These are phyloP conservation scores for Xylariales sp. DNA, from an alignment of 2,329 filamentous ascomycete genomes.

Conservation along the genomic window DNA sequence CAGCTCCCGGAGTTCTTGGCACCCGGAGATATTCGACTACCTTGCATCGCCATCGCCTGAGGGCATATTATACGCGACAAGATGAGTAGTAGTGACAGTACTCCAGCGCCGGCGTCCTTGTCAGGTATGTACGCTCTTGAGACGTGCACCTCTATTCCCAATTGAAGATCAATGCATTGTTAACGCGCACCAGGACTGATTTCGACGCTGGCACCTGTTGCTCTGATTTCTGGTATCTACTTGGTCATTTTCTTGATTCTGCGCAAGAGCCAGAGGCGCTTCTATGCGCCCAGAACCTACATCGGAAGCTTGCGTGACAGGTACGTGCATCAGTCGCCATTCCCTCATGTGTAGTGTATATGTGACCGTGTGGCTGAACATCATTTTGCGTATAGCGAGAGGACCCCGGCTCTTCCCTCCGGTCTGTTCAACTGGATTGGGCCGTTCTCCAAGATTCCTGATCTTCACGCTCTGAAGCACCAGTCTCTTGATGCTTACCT, in stretches of 20 bases:
- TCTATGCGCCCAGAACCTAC: conserved; percentile 47
- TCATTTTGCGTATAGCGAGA: conserved; percentile 34
- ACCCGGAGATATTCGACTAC: too few species aligned
- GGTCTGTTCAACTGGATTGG: conserved; percentile 65
- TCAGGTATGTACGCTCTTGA: conserved; percentile 13
- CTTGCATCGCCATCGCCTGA: too few species aligned
- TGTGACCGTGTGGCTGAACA: background rate
- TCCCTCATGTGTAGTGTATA: conserved; percentile 12
- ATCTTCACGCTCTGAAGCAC: conserved; percentile 81
- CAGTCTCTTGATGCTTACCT: conserved; percentile 91
- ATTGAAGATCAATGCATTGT: conserved; percentile 4
- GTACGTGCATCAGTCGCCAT: conserved; percentile 19
- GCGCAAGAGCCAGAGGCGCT: conserved; percentile 39
- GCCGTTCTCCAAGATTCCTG: conserved; percentile 62
- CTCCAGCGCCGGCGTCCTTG: conserved; percentile 15
- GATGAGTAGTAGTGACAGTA: conserved; percentile 18
- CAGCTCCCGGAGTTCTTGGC: too few species aligned
- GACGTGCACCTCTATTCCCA: background rate
- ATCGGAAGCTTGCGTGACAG: conserved; percentile 39
- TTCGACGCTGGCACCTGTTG: conserved; percentile 36
- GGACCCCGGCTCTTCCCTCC: conserved; percentile 53
- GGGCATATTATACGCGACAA: too few species aligned
- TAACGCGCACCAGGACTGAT: conserved; percentile 29
- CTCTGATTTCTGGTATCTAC: conserved; percentile 32
- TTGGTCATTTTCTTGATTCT: conserved; percentile 40